A percentile compares a stretch with the other conserved stretches of the same genome.
phyloP scores from a whole-genome alignment of 345 rosid species.

The Citropsis articulata region DNA sequence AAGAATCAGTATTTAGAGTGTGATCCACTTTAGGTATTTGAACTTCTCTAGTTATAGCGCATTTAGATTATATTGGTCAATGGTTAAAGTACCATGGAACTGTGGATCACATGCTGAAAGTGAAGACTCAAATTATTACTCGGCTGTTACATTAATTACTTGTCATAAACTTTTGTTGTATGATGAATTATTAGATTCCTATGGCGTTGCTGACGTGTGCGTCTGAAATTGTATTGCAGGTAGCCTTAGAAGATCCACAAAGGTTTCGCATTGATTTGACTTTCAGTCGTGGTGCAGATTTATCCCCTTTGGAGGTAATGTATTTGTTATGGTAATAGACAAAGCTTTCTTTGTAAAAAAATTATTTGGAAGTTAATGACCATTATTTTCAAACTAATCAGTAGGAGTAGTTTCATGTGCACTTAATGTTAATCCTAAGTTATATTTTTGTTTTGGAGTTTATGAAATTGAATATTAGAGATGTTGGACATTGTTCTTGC shows the following conservation, averaged over 20 bases:
- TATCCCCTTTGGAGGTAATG: constrained; percentile 86
- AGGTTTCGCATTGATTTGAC: constrained; percentile 90
- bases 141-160: neutral
- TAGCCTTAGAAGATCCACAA: constrained; percentile 78
- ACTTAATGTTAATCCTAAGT: neutral
- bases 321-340: neutral
- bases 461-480: neutral
- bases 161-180: neutral
- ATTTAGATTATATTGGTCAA: neutral
- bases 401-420: neutral
- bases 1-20: neutral
- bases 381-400: neutral
- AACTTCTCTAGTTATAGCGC: neutral
- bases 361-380: neutral
- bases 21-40: neutral
- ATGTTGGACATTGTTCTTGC: neutral
- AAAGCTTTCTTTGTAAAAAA: neutral
- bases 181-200: neutral
- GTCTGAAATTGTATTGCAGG: constrained; percentile 39
- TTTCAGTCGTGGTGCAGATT: constrained; percentile 96
- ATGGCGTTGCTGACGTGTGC: neutral
- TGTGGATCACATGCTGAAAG: neutral
- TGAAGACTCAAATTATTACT: neutral
- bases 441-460: neutral
- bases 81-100: neutral